Percentiles rank a stretch among this genome's conserved stretches.
phyloP scores from a whole-genome alignment of 2,329 filamentous ascomycete genomes.

The Lachnellula hyalina region DNA sequence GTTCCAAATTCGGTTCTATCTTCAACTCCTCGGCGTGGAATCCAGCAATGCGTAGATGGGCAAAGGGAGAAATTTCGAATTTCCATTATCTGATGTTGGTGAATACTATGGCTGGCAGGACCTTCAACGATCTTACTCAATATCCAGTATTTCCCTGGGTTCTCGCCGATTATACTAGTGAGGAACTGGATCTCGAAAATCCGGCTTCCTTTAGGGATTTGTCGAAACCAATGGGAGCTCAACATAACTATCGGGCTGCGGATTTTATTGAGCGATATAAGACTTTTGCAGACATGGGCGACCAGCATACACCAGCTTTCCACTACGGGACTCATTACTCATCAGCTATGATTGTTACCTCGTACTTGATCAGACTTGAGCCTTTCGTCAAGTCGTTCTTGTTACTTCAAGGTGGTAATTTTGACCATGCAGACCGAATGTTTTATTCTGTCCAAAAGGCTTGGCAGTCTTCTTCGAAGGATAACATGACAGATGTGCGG shows the following conservation, averaged over 20 bases:
- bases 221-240: constrained; percentile 93
- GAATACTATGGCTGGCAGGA: constrained; percentile 93
- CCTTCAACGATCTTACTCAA: constrained; percentile 96
- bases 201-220: constrained; percentile 84
- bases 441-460: constrained; percentile 91
- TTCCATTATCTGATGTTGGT: constrained; percentile 99
- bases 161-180: constrained; percentile 89
- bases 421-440: constrained; percentile 90
- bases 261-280: constrained; percentile 82
- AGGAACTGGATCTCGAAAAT: constrained; percentile 81
- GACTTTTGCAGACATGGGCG: constrained; percentile 85
- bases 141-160: constrained; percentile 99
- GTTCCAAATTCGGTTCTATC: constrained; percentile 85
- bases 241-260: constrained; percentile 67
- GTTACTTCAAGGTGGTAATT: constrained; percentile 87
- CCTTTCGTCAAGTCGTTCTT: constrained; percentile 96
- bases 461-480: constrained; percentile 83
- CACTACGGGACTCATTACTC: constrained; percentile 99
- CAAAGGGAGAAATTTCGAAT: constrained; percentile 92
- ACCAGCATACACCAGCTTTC: constrained; percentile 69
- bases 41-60: constrained; percentile 83
- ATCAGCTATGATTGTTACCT: constrained; percentile 97
- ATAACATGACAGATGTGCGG: constrained; percentile 89
- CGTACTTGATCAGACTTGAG: constrained; percentile 89
- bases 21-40: constrained; percentile 81